These are phyloP conservation scores for Hanseniaspora occidentalis DNA, from an alignment of 805 yeast species.

Conservation along the genomic window DNA sequence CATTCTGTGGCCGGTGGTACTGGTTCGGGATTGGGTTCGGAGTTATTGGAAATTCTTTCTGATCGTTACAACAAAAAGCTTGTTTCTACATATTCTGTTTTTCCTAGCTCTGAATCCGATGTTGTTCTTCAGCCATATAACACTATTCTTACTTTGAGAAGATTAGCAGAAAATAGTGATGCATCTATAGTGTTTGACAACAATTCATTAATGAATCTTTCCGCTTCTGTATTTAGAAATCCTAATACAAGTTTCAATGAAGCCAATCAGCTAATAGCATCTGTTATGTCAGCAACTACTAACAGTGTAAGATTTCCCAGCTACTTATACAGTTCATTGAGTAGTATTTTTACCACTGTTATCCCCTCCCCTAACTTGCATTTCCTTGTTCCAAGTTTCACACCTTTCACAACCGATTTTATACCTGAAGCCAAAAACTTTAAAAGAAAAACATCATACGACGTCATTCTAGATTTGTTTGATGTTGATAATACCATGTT, in stretches of 20 bases:
- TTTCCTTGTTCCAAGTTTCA: slow-evolving; percentile 57
- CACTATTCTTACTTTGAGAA: slow-evolving; percentile 65
- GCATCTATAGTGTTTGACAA: slow-evolving; percentile 86
- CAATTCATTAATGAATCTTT: slow-evolving; percentile 64
- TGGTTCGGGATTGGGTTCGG: slow-evolving; percentile 91
- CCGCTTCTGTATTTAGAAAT: slow-evolving; percentile 46
- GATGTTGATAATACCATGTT: slow-evolving; percentile 74
- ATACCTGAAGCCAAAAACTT: slow-evolving; percentile 47
- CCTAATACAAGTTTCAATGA: slow-evolving; percentile 59
- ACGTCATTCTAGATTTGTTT: slow-evolving; percentile 68
- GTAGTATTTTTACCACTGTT: slow-evolving; percentile 67
- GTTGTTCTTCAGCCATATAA: slow-evolving; percentile 98
- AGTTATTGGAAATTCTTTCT: slow-evolving; percentile 58
- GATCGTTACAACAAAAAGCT: slow-evolving; percentile 79
- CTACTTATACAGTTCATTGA: slow-evolving; percentile 76
- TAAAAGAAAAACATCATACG: slow-evolving; percentile 62
- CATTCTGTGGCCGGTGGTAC: slow-evolving; percentile 99
- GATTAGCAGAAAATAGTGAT: slow-evolving; percentile 78
- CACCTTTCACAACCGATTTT: slow-evolving; percentile 65
- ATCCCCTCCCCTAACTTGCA: slow-evolving; percentile 81
- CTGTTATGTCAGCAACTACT: slow-evolving; percentile 73
- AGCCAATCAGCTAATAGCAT: slow-evolving; percentile 74
- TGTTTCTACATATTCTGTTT: slow-evolving; percentile 74
- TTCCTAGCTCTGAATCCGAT: slow-evolving; percentile 73
- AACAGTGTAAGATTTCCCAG: slow-evolving; percentile 86